Evolutionary conservation across 78 protist genomes (phyloP).

Genomic region (Speleostelium caveatum): DNA sequence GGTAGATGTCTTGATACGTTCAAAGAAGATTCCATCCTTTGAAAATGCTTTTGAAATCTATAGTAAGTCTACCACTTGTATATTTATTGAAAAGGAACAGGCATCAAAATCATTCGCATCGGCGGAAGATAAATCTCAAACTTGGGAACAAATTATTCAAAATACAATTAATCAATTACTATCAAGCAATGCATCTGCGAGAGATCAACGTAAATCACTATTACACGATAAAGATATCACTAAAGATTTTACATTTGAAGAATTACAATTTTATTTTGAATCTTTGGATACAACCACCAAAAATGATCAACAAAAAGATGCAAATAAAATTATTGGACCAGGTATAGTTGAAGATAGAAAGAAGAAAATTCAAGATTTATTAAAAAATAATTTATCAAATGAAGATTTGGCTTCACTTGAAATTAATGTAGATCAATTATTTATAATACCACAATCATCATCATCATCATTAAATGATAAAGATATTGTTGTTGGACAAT

Average conservation of each 20-base stretch:
- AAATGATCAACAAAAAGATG: background rate
- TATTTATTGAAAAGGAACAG: conserved; percentile 6
- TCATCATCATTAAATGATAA: background rate
- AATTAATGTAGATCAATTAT: background rate
- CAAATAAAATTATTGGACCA: conserved; percentile 27
- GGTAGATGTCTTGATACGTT: conserved; percentile 48
- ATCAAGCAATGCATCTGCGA: background rate
- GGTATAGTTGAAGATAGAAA: conserved; percentile 76
- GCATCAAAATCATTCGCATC: too few relatives aligned
- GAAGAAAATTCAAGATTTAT: conserved; percentile 42
- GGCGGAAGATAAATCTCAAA: background rate
- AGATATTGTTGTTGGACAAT: background rate
- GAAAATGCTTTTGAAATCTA: conserved; percentile 48
- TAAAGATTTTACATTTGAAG: conserved; percentile 56
- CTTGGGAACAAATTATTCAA: conserved; percentile 49
- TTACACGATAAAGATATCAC: conserved; percentile 29
- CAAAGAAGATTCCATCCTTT: background rate
- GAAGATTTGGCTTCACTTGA: too few relatives aligned
- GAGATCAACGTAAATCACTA: conserved; percentile 15
- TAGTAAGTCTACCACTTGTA: conserved; percentile 48
- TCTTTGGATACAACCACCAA: conserved; percentile 2
- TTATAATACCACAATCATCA: background rate
- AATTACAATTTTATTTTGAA: conserved; percentile 64
- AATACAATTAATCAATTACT: conserved; percentile 35
- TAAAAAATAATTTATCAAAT: background rate